Evolutionary conservation across 495 filamentous ascomycete species (phyloP).

Genomic region (Neurospora sp.): DNA sequence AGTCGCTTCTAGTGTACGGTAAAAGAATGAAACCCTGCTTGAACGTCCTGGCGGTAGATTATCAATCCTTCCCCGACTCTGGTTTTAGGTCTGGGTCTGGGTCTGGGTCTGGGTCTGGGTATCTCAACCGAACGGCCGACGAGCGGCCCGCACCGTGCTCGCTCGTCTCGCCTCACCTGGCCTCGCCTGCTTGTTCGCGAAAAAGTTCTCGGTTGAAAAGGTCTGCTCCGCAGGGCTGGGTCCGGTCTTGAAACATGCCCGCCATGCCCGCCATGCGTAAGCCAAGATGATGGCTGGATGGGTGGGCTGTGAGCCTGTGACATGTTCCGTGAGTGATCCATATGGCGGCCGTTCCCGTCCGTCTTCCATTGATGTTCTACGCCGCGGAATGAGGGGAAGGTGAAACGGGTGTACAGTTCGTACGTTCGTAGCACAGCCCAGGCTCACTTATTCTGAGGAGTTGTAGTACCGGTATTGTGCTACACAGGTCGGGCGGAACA

Average conservation of each 20-base stretch:
- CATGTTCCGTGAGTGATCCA: not conserved
- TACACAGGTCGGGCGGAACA: not conserved
- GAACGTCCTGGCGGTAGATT: not conserved
- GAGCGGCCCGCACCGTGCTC: not conserved
- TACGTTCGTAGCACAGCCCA: not conserved
- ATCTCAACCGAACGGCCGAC: not conserved
- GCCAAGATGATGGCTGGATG: not conserved
- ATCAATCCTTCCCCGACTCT: not conserved
- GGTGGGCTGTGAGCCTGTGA: not conserved
- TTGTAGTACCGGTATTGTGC: not conserved
- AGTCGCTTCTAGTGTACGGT: too few species aligned
- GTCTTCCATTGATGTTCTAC: not conserved
- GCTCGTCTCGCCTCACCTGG: not conserved
- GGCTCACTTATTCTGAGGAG: not conserved
- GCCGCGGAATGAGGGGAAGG: not conserved
- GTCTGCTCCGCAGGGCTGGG: not conserved
- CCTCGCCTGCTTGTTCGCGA: not conserved
- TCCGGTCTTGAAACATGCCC: not conserved
- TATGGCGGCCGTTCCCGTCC: not conserved
- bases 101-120: not conserved
- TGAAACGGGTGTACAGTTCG: not conserved
- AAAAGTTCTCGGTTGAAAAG: not conserved
- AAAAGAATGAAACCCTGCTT: not conserved
- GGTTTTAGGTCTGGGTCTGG: not conserved
- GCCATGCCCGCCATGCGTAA: not conserved